A percentile compares a stretch with the other conserved stretches of the same genome.
Evolutionary conservation across 1,284 basidiomycete species (phyloP).

Genomic region (Ustilago loliicola): DNA sequence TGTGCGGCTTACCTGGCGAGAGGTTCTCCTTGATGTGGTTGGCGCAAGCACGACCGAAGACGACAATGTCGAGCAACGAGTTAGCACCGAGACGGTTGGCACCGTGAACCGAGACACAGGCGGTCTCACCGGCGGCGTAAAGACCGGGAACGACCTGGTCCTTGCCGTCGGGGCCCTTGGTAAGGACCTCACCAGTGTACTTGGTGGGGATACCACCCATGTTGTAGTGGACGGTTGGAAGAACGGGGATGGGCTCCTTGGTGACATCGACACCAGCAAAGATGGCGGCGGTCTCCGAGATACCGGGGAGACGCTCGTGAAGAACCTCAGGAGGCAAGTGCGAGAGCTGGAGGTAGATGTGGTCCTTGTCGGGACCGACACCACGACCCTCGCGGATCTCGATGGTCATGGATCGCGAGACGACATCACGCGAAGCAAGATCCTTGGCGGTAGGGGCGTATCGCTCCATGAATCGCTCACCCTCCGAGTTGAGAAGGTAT

Average conservation of each 20-base stretch:
- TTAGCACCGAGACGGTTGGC: conserved; percentile 99
- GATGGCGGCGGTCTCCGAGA: conserved; percentile 99
- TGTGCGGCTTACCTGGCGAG: conserved; percentile 90
- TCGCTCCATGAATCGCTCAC: conserved; percentile 99
- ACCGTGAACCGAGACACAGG: conserved; percentile 98
- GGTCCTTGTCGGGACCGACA: conserved; percentile 98
- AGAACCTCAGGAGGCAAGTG: conserved; percentile 96
- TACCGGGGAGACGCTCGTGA: conserved; percentile 97
- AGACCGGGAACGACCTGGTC: conserved; percentile 96
- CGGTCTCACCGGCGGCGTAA: conserved; percentile 98
- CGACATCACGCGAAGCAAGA: conserved; percentile 98
- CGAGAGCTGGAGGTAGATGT: conserved; percentile 96
- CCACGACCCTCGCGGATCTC: conserved; percentile 99
- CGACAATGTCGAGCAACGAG: conserved; percentile 98
- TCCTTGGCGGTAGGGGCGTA: conserved; percentile 99
- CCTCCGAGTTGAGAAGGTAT: conserved; percentile 97
- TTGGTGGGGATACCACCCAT: conserved; percentile 99
- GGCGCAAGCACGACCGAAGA: conserved; percentile 97
- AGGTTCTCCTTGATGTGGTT: conserved; percentile 96
- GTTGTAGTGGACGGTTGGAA: conserved; percentile 71
- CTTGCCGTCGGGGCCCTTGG: conserved; percentile 76
- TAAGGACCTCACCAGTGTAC: conserved; percentile 97
- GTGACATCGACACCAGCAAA: conserved; percentile 99
- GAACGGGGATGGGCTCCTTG: conserved; percentile 87
- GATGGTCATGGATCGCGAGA: conserved; percentile 98